Base-by-base conservation (phyloP, 2,329 filamentous ascomycete genomes). In the Rhynchosporium agropyri region DNA sequence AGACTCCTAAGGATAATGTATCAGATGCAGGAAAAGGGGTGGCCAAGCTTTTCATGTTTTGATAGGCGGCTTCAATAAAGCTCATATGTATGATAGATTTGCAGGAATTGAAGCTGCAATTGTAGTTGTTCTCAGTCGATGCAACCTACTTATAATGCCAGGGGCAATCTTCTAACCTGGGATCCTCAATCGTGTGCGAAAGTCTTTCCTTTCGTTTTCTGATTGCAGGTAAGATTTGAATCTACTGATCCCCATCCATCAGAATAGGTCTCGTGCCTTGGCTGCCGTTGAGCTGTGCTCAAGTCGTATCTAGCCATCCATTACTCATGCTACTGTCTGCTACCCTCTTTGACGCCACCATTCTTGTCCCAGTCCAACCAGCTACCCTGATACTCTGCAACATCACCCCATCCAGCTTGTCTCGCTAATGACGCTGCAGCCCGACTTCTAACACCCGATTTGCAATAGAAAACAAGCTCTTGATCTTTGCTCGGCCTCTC, bases 381-480 rank as follows among this genome's bases (percentile, higher is more conserved):
- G 74, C 87, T 90, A 1, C 90, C 90, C 2, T 82, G 79, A 73
- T 91, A 94, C 77, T 92, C 89, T 26, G 85, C 85, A 0, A 90
- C 85, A 7, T 82, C 84, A 55, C 78, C 77, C 82, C 90, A 98
- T 9, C 94, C 94, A 2, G 87, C 89, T 73, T 90, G 83, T 70
- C 81, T 80, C 36, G 95, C 95, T 75, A 97, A 76, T 67, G 84
- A 82, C 6, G 92, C 92, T 6, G 93, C 93, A 0, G 90, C 85
- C 51, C 82, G 80, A 70, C 91, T 92, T 74, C 95, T 82, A 67
- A 98, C 91, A 2, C 95, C 95, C 0, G 93, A 88, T 79, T 92
- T 96, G 79, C 95, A 99, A 77, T 97, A 98, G 72, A 98, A 95
- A 3, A 98, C 82, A 13, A 97, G 75, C 67, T 84, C 80, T 38